Base-by-base conservation (phyloP, 192 early-diverging fungal species). In the Dissophora globulifera region DNA sequence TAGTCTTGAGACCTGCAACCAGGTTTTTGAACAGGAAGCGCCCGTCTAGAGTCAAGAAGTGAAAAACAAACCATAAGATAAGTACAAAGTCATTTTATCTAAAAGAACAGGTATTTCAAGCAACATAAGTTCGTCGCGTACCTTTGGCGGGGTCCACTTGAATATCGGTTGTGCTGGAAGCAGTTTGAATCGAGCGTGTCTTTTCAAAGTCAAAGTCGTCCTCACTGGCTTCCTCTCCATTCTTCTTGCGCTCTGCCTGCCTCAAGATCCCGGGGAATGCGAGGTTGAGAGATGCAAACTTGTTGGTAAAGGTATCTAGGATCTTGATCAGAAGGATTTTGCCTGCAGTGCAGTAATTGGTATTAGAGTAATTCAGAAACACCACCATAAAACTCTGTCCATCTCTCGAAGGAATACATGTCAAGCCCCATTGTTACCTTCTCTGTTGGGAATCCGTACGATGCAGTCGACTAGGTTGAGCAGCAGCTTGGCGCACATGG, bases 401-500 rank as follows among this genome's bases (percentile, higher is more conserved):
- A n/a, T n/a, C n/a, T n/a, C n/a, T n/a, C n/a, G n/a, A n/a, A n/a
- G n/a, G 20, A 59, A 46, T n/a, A 47, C 5, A 30, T 1, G 2
- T 11, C 2, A 11, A 23, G 8, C 15, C 40, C 20, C 15, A 12
- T 12, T 41, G 20, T 30, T 79, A 82, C 82, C 85, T 72, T 87
- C 87, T 17, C 55, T 70, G 59, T 86, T 87, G 13, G 84, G 86
- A 50, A 87, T 90, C 54, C 85, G 87, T 50, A 91, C 85, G 69
- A 94, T 90, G 50, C 89, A 91, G 50, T 98, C 98, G 13, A 95
- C 92, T 22, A 98, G 78, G 69, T 96, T 95, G 41, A 96, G 78
- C 16, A 99, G 83, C 25, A 99, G 81, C 68, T 97, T 98, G 57
- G 90, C 91, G 63, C 96, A 96, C 95, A 98, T 96, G 2, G 95